Evolutionary conservation across 176 grass and related monocot genomes (phyloP), one percentile per base, ranked within the genome.

Genomic region (Eleusine coracana): DNA sequence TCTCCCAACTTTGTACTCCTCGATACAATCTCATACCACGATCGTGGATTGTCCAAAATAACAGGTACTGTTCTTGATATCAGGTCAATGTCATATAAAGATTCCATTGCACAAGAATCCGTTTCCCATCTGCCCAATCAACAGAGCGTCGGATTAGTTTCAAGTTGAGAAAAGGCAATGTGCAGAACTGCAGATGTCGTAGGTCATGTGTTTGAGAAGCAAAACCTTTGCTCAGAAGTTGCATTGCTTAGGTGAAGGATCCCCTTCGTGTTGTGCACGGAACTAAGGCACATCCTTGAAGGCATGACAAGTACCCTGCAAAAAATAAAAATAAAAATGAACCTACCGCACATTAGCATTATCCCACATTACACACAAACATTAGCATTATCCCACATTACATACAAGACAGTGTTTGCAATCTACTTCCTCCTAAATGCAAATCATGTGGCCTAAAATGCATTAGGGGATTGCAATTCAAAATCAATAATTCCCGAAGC

Each of bases 271-370:
- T 95, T 95, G 84, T 98, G 96, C 80, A 86, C 90, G 52, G 89
- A 84, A 82, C 71, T 98, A 62, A 98, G 84, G 63, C 92, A 95
- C 92, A 95, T 95, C 82, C 87, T 91, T 40, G 96, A 86, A 51
- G 96, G 96, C 90, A 98, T 93, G 61, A 98, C 96, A 74, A 95
- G 94, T 55, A 95, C 75, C 71, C 96, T 95, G 85, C 62, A 91
- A 52, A 88, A 61, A 65, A 77, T 78, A 73, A 68, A 38, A 42
- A 25, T 25, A 25, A 25, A 25, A 25, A 25, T 25, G 25, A 82
- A 41, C 54, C 16, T 50, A 18, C 50, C 76, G 39, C 55, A 81
- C 17, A 56, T 34, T 34, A 34, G 31, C 31, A 34, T 34, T 34
- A 73, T 49, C 58, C 40, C 76, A 80, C 27, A 67, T 58, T 79